phyloP scores from a whole-genome alignment of 78 protist genomes.

The Parvularia atlantis region DNA sequence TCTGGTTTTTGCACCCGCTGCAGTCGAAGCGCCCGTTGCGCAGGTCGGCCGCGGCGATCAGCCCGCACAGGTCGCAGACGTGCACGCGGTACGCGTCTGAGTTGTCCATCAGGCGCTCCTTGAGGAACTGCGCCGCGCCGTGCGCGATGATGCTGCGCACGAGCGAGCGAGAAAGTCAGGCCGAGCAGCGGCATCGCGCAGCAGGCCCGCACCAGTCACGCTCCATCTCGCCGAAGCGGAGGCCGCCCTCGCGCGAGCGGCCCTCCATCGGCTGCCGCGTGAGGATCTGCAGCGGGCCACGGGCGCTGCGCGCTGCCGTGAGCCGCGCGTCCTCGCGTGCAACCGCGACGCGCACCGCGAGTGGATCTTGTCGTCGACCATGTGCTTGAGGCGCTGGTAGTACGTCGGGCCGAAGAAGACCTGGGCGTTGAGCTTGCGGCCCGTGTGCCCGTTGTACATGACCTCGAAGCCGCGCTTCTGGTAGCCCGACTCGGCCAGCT shows the following conservation, averaged over 20 bases:
- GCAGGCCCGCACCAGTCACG: slow-evolving; percentile 92
- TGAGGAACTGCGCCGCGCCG: slow-evolving; percentile 81
- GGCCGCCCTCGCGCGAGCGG: slow-evolving; percentile 98
- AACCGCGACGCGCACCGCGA: no score
- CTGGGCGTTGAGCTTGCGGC: slow-evolving; percentile 69
- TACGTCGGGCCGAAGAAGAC: slow-evolving; percentile 97
- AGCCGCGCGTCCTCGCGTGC: no score
- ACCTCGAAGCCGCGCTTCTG: slow-evolving; percentile 88
- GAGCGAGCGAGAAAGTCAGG: no score
- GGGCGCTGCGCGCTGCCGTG: no score
- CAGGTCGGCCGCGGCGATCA: slow-evolving; percentile 77
- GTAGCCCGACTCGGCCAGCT: slow-evolving; percentile 61
- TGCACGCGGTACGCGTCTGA: slow-evolving; percentile 89
- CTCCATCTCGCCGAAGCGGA: slow-evolving; percentile 99
- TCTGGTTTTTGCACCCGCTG: slow-evolving; percentile 71
- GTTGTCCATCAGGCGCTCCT: slow-evolving; percentile 86
- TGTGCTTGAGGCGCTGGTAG: slow-evolving; percentile 98
- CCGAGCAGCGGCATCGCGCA: no score
- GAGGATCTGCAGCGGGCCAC: slow-evolving; percentile 92
- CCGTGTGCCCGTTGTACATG: slow-evolving; percentile 97
- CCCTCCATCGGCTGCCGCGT: slow-evolving; percentile 98
- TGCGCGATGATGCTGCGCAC: not conserved
- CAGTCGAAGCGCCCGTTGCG: slow-evolving; percentile 54
- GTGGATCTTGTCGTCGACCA: slow-evolving; percentile 99
- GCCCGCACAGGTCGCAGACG: slow-evolving; percentile 97